Percentiles rank a stretch among this genome's conserved stretches.
Evolutionary conservation across 768 basidiomycete genomes (phyloP).

Genomic region (Hysterangium stoloniferum): DNA sequence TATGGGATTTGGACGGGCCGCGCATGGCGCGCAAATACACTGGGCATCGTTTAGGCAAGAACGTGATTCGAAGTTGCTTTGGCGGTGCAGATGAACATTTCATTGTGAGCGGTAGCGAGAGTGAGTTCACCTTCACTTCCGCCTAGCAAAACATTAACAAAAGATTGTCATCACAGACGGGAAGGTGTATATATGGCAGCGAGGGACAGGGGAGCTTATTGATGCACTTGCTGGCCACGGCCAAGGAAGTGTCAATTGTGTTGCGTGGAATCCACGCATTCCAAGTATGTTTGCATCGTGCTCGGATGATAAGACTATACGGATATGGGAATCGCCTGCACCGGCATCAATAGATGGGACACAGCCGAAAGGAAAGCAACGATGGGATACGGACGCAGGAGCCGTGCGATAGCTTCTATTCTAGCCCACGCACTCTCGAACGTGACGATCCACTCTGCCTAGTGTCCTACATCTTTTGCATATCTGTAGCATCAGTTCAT

Average conservation of each 20-base stretch:
- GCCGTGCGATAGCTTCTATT: conserved; percentile 4
- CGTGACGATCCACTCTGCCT: too few species aligned
- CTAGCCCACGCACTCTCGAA: too few species aligned
- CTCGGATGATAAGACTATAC: conserved; percentile 85
- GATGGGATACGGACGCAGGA: conserved; percentile 7
- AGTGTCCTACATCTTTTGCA: too few species aligned
- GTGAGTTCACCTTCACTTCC: conserved; percentile 36
- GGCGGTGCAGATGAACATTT: conserved; percentile 86
- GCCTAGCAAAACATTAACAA: conserved; percentile 11
- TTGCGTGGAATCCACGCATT: conserved; percentile 91
- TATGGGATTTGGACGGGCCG: conserved; percentile 69
- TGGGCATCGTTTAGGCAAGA: conserved; percentile 76
- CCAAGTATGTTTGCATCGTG: conserved; percentile 93
- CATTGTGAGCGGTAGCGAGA: conserved; percentile 92
- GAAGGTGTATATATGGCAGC: conserved; percentile 93
- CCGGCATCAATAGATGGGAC: background rate
- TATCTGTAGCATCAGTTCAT: too few species aligned
- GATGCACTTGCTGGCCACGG: conserved; percentile 85
- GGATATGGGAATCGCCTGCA: conserved; percentile 68
- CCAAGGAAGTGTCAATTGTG: conserved; percentile 87
- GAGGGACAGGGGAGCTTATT: conserved; percentile 73
- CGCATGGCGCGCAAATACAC: conserved; percentile 72
- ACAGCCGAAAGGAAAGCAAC: conserved; percentile 7
- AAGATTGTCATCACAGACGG: conserved; percentile 51
- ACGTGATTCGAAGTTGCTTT: conserved; percentile 90